These are phyloP conservation scores for Anisogramma anomala DNA, from an alignment of 2,329 filamentous ascomycete species.

Conservation along the genomic window DNA sequence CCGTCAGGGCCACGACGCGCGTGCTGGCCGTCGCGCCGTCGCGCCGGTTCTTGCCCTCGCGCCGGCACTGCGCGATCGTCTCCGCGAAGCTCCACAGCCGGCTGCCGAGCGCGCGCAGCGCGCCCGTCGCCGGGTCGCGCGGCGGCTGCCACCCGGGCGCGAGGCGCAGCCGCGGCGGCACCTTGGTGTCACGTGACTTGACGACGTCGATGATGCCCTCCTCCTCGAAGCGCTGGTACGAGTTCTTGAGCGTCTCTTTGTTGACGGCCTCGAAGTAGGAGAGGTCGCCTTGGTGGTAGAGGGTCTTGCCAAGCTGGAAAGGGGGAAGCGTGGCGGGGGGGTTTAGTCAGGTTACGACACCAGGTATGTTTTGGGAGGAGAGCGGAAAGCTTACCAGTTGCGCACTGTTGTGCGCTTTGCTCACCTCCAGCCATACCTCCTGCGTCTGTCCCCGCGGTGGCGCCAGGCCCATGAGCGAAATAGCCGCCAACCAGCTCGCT, in stretches of 20 bases:
- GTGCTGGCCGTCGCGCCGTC: conserved; percentile 82
- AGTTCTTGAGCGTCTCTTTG: conserved; percentile 93
- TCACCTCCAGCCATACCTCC: conserved; percentile 68
- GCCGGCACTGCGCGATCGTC: conserved; percentile 66
- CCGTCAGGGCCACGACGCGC: conserved; percentile 66
- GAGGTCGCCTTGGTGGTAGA: conserved; percentile 94
- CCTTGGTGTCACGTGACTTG: conserved; percentile 54
- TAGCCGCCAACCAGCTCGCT: conserved; percentile 80
- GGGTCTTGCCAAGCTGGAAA: conserved; percentile 82
- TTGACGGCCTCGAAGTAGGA: conserved; percentile 98
- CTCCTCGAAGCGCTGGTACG: conserved; percentile 76
- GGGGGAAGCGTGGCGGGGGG: conserved; percentile 18
- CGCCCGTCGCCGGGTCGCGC: conserved; percentile 49
- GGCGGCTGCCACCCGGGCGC: conserved; percentile 63
- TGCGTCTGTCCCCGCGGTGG: conserved; percentile 50
- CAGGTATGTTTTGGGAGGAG: neutral
- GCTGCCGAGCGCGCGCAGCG: conserved; percentile 52
- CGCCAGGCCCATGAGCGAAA: conserved; percentile 76
- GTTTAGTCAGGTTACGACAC: conserved; percentile 9
- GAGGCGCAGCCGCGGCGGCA: conserved; percentile 53
- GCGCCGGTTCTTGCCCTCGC: conserved; percentile 92
- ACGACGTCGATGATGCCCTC: conserved; percentile 75
- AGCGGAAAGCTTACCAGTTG: conserved; percentile 50
- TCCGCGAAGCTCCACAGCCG: conserved; percentile 87
- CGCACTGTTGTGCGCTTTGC: conserved; percentile 68